Evolutionary conservation across 2,329 filamentous ascomycete species (phyloP).

Genomic region (Colletotrichum sidae): DNA sequence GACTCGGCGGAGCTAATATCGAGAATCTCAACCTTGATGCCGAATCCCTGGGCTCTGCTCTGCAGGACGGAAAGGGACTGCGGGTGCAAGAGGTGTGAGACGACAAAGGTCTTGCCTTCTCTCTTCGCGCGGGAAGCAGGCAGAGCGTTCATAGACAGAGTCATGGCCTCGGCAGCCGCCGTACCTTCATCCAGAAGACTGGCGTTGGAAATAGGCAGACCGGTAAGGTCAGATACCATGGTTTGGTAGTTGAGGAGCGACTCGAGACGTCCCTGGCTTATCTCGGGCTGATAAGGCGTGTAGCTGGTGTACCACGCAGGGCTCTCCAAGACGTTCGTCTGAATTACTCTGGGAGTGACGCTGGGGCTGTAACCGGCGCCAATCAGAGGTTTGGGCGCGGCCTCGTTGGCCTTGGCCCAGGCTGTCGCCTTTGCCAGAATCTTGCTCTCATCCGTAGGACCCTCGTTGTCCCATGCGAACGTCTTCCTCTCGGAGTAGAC

Average conservation of each 20-base stretch:
- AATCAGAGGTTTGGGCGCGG: conserved; percentile 73
- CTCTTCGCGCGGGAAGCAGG: conserved; percentile 78
- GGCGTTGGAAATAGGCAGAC: conserved; percentile 88
- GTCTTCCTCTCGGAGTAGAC: conserved; percentile 78
- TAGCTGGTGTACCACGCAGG: conserved; percentile 99
- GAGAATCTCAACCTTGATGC: conserved; percentile 79
- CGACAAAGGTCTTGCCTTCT: conserved; percentile 82
- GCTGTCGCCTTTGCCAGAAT: conserved; percentile 58
- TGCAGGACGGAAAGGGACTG: conserved; percentile 87
- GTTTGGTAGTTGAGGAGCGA: conserved; percentile 97
- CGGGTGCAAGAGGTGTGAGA: conserved; percentile 84
- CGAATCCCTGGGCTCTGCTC: conserved; percentile 91
- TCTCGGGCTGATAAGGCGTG: conserved; percentile 96
- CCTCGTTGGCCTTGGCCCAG: conserved; percentile 52
- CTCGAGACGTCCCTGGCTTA: conserved; percentile 93
- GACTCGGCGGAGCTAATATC: conserved; percentile 75
- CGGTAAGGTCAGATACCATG: conserved; percentile 88
- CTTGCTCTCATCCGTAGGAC: conserved; percentile 69
- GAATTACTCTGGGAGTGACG: conserved; percentile 89
- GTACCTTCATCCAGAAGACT: conserved; percentile 92
- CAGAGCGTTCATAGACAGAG: conserved; percentile 83
- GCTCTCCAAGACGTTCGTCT: conserved; percentile 91
- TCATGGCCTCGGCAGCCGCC: conserved; percentile 96
- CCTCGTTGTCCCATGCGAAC: conserved; percentile 61
- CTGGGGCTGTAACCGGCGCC: conserved; percentile 91